These are phyloP conservation scores for Geotrichum phurueaensis DNA, from an alignment of 1,139 yeast genomes.

Conservation along the genomic window DNA sequence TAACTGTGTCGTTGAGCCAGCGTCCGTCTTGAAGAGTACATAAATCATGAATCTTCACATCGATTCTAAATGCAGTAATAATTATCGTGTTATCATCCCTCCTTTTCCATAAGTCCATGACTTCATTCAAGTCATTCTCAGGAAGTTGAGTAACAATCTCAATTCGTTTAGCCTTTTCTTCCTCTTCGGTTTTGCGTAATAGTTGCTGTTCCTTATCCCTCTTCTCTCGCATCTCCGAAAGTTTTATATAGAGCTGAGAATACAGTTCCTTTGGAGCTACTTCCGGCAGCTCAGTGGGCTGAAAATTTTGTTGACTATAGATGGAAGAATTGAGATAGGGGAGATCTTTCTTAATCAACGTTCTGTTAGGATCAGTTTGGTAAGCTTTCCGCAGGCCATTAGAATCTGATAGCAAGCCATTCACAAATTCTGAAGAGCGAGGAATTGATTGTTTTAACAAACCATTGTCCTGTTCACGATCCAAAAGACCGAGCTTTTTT, in stretches of 20 bases:
- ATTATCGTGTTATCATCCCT: slow-evolving; percentile 36
- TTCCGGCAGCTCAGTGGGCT: slow-evolving; percentile 15
- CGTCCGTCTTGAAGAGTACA: slow-evolving; percentile 60
- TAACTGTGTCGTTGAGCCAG: slow-evolving; percentile 90
- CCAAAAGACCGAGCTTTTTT: not conserved
- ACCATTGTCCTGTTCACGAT: not conserved
- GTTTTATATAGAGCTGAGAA: slow-evolving; percentile 10
- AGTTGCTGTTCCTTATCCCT: slow-evolving; percentile 8
- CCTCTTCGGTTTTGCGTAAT: slow-evolving; percentile 10
- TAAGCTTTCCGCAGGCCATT: not conserved
- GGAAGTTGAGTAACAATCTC: not conserved
- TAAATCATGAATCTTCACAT: slow-evolving; percentile 60
- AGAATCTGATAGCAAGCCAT: not conserved
- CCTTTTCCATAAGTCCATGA: slow-evolving; percentile 39
- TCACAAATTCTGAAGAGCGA: not conserved
- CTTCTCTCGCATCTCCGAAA: slow-evolving; percentile 12
- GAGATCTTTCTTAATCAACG: not conserved
- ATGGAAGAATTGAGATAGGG: slow-evolving; percentile 11
- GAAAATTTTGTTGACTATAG: not conserved
- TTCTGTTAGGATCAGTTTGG: not conserved
- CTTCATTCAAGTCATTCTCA: slow-evolving; percentile 23
- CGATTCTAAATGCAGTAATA: slow-evolving; percentile 47
- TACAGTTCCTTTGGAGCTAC: slow-evolving; percentile 13
- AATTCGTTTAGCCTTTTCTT: slow-evolving; percentile 5
- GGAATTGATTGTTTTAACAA: not conserved